phyloP scores from a whole-genome alignment of 2,329 filamentous ascomycete genomes.

The Hypoxylon sp. region DNA sequence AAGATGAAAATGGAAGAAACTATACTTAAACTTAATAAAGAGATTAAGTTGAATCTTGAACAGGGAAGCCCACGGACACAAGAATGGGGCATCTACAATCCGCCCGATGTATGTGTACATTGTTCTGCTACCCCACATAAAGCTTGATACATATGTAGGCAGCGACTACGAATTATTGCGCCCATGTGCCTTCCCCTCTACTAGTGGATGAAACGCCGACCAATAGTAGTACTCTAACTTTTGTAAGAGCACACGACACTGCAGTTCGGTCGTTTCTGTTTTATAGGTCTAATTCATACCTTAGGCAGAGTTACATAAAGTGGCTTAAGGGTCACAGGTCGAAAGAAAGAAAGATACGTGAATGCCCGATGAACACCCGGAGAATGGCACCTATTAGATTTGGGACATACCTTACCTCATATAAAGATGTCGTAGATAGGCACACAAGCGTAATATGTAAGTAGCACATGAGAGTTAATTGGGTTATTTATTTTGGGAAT shows the following conservation, averaged over 20 bases:
- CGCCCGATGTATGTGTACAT: background rate
- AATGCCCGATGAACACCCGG: slow-evolving; percentile 31
- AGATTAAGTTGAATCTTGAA: background rate
- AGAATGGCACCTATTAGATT: slow-evolving; percentile 2
- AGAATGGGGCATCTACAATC: background rate
- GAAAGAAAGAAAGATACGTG: background rate
- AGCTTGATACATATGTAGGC: slow-evolving; percentile 1
- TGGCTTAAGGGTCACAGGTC: background rate
- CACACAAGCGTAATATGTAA: background rate
- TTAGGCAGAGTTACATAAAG: slow-evolving; percentile 10
- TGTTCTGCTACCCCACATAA: background rate
- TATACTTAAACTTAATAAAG: background rate
- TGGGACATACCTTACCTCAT: no score
- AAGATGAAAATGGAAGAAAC: slow-evolving; percentile 1
- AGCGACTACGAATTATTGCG: background rate
- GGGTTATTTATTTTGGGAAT: background rate
- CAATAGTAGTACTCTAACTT: slow-evolving; percentile 9
- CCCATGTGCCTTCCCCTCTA: slow-evolving; percentile 11
- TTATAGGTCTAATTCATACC: slow-evolving; percentile 25
- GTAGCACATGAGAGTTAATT: background rate
- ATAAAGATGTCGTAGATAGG: background rate
- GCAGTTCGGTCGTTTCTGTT: slow-evolving; percentile 18
- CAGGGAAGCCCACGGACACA: background rate
- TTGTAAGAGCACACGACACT: slow-evolving; percentile 29
- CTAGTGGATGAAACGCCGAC: slow-evolving; percentile 19